Evolutionary conservation across 345 rosid genomes (phyloP).

Genomic region (Aegle marmelos): DNA sequence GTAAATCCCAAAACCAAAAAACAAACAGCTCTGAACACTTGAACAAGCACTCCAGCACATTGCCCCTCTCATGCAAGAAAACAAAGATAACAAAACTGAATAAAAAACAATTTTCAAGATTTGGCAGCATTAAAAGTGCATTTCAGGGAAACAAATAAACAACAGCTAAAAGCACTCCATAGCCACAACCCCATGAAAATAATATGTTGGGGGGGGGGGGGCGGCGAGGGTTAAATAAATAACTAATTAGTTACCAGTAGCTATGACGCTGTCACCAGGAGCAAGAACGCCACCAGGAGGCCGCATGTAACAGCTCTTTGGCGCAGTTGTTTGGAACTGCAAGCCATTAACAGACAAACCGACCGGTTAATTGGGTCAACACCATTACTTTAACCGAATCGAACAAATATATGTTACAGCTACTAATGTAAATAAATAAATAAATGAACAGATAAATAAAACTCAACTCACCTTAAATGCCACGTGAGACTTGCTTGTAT

Average conservation of each 20-base stretch:
- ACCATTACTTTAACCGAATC: not conserved
- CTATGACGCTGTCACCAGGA: constrained; percentile 84
- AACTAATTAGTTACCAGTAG: constrained; percentile 57
- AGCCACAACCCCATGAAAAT: not conserved
- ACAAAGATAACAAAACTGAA: not conserved
- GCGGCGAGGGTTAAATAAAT: not conserved
- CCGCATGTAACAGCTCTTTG: constrained; percentile 97
- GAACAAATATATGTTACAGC: not conserved
- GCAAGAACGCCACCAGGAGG: constrained; percentile 96
- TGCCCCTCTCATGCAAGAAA: not conserved
- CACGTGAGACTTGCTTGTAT: constrained; percentile 82
- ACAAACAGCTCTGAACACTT: not conserved
- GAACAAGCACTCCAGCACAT: not conserved
- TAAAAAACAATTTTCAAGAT: not conserved
- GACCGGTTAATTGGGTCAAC: not conserved
- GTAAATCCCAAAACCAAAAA: not conserved
- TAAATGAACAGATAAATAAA: not conserved
- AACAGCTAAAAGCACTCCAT: not conserved
- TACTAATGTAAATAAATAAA: not conserved
- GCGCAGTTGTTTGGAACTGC: constrained; percentile 97
- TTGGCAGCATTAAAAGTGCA: not conserved
- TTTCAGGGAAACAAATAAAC: not conserved
- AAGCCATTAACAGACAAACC: constrained; percentile 10
- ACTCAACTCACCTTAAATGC: constrained; percentile 73
- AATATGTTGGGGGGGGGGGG: no score